phyloP scores from a whole-genome alignment of 176 grass and related monocot species.

The Leersia perrieri region DNA sequence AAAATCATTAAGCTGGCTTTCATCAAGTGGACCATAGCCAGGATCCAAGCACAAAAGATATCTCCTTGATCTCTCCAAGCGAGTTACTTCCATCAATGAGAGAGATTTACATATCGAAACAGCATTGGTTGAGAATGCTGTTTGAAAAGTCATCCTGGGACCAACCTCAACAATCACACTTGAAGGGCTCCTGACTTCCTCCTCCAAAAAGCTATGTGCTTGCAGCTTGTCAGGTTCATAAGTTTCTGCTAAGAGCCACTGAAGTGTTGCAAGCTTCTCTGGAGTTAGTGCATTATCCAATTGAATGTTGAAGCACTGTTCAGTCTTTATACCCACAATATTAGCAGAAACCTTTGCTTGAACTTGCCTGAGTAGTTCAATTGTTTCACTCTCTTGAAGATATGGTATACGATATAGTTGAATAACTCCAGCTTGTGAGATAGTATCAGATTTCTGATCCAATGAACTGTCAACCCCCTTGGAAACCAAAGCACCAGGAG shows the following conservation, averaged over 20 bases:
- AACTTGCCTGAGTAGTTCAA: conserved; percentile 65
- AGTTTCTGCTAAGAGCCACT: conserved; percentile 83
- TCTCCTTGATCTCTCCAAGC: conserved; percentile 78
- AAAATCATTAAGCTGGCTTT: conserved; percentile 62
- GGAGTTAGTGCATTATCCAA: conserved; percentile 36
- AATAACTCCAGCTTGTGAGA: conserved; percentile 35
- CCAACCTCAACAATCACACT: conserved; percentile 68
- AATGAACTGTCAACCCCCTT: conserved; percentile 45
- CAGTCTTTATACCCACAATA: conserved; percentile 60
- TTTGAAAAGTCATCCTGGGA: conserved; percentile 85
- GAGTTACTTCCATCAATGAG: conserved; percentile 64
- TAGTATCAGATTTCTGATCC: conserved; percentile 26
- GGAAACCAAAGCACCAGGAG: conserved; percentile 35
- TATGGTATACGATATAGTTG: conserved; percentile 74
- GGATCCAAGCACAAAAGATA: conserved; percentile 60
- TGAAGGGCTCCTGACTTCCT: conserved; percentile 33
- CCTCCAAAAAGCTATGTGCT: conserved; percentile 61
- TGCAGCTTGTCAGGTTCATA: conserved; percentile 77
- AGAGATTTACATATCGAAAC: conserved; percentile 82
- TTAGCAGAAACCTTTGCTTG: conserved; percentile 70
- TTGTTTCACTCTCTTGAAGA: conserved; percentile 63
- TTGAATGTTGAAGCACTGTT: conserved; percentile 88
- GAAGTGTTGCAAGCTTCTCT: conserved; percentile 61
- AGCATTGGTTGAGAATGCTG: conserved; percentile 80
- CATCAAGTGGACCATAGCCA: conserved; percentile 51